Evolutionary conservation across 2,329 filamentous ascomycete genomes (phyloP).

Genomic region (Pseudocercospora cruenta): DNA sequence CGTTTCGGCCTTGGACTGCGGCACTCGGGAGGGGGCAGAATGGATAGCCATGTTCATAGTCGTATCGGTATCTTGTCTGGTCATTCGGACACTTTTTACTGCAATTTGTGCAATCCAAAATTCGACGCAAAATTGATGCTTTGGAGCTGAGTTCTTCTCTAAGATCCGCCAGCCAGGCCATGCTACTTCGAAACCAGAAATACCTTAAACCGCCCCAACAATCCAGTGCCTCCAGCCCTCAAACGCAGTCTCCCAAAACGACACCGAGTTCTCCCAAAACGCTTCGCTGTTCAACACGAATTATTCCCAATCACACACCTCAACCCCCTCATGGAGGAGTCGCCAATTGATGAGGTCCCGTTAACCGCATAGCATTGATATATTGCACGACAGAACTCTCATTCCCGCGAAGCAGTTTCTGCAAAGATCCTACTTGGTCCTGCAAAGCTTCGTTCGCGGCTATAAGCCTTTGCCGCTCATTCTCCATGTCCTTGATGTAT

Average conservation of each 20-base stretch:
- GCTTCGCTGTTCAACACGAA: neutral
- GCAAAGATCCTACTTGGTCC: slow-evolving; percentile 46
- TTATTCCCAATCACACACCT: neutral
- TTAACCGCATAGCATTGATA: slow-evolving; percentile 14
- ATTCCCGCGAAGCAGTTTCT: slow-evolving; percentile 51
- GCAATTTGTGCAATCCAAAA: neutral
- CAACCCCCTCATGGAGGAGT: neutral
- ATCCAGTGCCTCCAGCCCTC: neutral
- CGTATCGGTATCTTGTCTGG: neutral
- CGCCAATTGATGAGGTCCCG: neutral
- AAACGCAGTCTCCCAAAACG: neutral
- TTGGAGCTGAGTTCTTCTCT: slow-evolving; percentile 3
- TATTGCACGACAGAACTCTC: slow-evolving; percentile 32
- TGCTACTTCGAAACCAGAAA: neutral
- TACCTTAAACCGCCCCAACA: neutral
- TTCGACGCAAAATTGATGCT: neutral
- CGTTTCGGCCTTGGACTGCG: neutral
- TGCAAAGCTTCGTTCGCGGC: slow-evolving; percentile 46
- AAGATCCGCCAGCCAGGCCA: neutral
- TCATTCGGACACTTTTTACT: neutral
- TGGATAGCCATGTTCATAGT: slow-evolving; percentile 5
- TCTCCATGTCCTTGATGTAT: slow-evolving; percentile 52
- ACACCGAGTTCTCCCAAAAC: neutral
- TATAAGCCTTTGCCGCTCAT: slow-evolving; percentile 43
- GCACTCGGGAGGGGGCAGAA: neutral